Conservation (phyloP, 1,284 basidiomycete genomes). For the Tylopilus sp. region DNA sequence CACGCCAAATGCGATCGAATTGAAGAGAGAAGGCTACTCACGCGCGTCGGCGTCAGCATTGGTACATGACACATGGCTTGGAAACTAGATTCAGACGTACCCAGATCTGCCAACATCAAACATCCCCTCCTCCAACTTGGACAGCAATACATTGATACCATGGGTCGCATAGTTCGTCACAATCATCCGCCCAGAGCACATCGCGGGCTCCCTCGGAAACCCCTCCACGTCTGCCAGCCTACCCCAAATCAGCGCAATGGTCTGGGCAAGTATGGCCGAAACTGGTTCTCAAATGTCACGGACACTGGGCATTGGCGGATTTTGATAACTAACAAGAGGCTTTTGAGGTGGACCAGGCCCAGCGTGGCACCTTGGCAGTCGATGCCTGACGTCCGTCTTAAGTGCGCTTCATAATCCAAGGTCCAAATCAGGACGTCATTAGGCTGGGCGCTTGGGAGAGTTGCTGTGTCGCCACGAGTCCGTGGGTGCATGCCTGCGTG, state of each 20-base stretch:
- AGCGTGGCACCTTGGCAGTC: constrained; percentile 98
- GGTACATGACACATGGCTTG: too few relatives aligned
- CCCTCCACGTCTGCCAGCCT: constrained; percentile 96
- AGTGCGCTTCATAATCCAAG: constrained; percentile 91
- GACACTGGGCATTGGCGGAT: constrained; percentile 90
- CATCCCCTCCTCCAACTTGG: constrained; percentile 95
- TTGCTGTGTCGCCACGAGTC: too few relatives aligned
- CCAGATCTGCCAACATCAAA: constrained; percentile 93
- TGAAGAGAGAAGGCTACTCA: too few relatives aligned
- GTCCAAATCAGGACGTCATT: constrained; percentile 81
- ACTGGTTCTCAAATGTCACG: constrained; percentile 95
- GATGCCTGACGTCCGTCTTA: constrained; percentile 94
- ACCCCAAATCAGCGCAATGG: constrained; percentile 93
- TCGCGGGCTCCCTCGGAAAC: constrained; percentile 95
- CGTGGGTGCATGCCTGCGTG: too few relatives aligned
- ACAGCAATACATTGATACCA: constrained; percentile 94
- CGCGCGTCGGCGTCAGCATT: too few relatives aligned
- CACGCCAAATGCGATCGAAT: constrained; percentile 94
- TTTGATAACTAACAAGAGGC: constrained; percentile 91
- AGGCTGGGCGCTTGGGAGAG: too few relatives aligned
- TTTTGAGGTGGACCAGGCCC: constrained; percentile 95
- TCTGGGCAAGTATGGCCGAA: constrained; percentile 95
- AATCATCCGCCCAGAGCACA: constrained; percentile 99
- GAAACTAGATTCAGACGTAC: constrained; percentile 55
- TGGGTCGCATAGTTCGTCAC: constrained; percentile 94